A percentile compares a stretch with the other conserved stretches of the same genome.
phyloP scores from a whole-genome alignment of 192 early-diverging fungal genomes.

The Linnemannia schmuckeri region DNA sequence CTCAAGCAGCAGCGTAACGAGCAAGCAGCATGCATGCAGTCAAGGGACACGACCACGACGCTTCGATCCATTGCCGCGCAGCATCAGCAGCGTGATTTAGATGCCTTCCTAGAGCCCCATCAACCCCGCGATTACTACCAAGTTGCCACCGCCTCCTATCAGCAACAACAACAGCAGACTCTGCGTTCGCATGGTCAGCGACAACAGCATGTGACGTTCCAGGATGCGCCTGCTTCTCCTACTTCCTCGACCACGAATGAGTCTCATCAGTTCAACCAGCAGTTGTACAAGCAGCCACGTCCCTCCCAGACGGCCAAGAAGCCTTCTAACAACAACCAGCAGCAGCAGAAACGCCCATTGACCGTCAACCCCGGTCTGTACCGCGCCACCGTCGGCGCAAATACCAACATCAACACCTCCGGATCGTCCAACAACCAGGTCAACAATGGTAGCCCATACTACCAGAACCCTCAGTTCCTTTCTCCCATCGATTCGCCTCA shows the following conservation, averaged over 20 bases:
- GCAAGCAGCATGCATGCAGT: neutral
- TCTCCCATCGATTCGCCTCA: slow-evolving; percentile 38
- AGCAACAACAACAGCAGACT: neutral
- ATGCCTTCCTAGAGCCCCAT: slow-evolving; percentile 14
- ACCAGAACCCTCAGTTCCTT: slow-evolving; percentile 39
- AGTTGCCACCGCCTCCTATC: neutral
- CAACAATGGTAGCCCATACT: slow-evolving; percentile 30
- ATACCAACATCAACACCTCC: neutral
- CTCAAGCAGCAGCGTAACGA: slow-evolving; percentile 4
- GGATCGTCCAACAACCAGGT: slow-evolving; percentile 3
- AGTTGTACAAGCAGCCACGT: slow-evolving; percentile 34
- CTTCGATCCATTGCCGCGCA: neutral
- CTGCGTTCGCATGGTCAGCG: neutral
- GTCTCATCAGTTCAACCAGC: slow-evolving; percentile 23
- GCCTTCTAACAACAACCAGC: neutral
- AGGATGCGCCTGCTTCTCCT: slow-evolving; percentile 13
- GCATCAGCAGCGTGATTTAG: neutral
- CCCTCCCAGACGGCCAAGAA: slow-evolving; percentile 2
- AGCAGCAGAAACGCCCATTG: slow-evolving; percentile 11
- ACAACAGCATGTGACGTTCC: slow-evolving; percentile 21
- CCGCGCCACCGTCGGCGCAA: neutral
- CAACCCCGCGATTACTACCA: slow-evolving; percentile 15
- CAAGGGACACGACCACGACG: neutral
- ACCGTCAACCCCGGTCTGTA: slow-evolving; percentile 14
- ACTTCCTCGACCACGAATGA: neutral